Conservation (phyloP, 2,329 filamentous ascomycete genomes). For the Phaeosphaeria sp. region DNA sequence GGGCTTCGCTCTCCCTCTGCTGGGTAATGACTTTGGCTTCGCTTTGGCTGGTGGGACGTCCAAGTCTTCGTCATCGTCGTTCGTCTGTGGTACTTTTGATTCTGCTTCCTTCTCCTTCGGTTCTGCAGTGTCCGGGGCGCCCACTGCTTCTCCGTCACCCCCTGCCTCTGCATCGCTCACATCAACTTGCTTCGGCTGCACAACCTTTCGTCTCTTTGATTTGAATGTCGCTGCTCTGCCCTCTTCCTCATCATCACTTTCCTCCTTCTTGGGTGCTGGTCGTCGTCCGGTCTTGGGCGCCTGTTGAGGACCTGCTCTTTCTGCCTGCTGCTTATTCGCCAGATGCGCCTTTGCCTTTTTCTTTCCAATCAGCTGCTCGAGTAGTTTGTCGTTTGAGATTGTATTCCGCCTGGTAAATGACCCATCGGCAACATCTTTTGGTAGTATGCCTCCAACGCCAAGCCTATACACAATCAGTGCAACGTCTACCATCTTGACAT, state of each 20-base stretch:
- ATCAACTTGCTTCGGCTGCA: conserved; percentile 19
- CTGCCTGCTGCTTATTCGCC: conserved; percentile 30
- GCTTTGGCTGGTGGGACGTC: conserved; percentile 10
- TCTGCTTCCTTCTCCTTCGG: not conserved
- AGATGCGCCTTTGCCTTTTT: conserved; percentile 48
- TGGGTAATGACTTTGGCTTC: conserved; percentile 17
- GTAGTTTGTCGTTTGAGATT: conserved; percentile 52
- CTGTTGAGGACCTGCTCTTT: conserved; percentile 27
- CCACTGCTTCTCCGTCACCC: conserved; percentile 4
- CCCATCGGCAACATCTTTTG: conserved; percentile 47
- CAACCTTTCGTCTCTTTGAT: conserved; percentile 38
- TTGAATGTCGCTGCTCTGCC: conserved; percentile 44
- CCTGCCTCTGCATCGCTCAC: conserved; percentile 19
- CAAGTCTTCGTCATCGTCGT: conserved; percentile 8
- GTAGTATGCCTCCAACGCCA: conserved; percentile 47
- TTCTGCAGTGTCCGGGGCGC: not conserved
- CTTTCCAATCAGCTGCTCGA: conserved; percentile 52
- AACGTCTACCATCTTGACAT: not conserved
- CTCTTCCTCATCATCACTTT: conserved; percentile 50
- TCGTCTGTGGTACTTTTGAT: not conserved
- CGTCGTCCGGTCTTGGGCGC: conserved; percentile 30
- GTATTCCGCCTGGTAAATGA: conserved; percentile 44
- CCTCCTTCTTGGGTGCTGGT: conserved; percentile 27
- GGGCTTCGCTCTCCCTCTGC: conserved; percentile 44
- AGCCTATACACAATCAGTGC: conserved; percentile 33